Evolutionary conservation across 148 eudicot species (phyloP), one percentile per base, ranked within the genome.

Genomic region (Suaeda aralocaspica): DNA sequence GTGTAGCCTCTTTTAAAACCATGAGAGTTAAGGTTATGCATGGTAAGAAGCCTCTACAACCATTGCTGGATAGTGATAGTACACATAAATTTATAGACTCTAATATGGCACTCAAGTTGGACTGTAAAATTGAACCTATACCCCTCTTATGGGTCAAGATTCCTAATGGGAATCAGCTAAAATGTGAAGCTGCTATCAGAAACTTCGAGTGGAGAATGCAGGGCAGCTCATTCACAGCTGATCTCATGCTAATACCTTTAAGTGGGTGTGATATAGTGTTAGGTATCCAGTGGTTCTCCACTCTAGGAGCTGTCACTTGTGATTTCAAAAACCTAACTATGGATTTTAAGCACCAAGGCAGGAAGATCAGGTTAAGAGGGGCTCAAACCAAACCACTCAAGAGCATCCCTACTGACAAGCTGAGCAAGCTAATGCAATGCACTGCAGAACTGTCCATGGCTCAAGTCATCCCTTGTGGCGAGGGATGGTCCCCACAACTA

Each of bases 181-280:
- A 9, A 3, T 66, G 69, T 66, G 69, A 16, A 4, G 22, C 11
- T 1, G 15, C 39, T 9, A 36, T 52, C 2, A 34, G 11, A 21
- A 5, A 9, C n/a, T 52, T 48, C 5, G 3, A 2, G 1, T 48
- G 51, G 51, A 48, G 16, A 48, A 1, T 33, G 16, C 64, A 60
- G 16, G 64, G 64, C 12, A 0, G 1, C 0, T 3, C 16, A 29
- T 60, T 60, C 44, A 15, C 0, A 2, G 44, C 64, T 2, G 64
- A 60, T 31, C 44, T 33, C 2, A 13, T 36, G 13, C 8, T 62
- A 1, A 4, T 62, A 18, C 66, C 48, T 24, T n/a, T 39, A 2
- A 22, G 66, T 15, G 66, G 66, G 24, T 36, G 49, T 62, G 66
- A 39, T 10, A 62, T 62, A 28, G 41, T 36, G 41, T 36, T 36